Evolutionary conservation across 805 yeast genomes (phyloP).

Genomic region (Cyberlindnera veronae): DNA sequence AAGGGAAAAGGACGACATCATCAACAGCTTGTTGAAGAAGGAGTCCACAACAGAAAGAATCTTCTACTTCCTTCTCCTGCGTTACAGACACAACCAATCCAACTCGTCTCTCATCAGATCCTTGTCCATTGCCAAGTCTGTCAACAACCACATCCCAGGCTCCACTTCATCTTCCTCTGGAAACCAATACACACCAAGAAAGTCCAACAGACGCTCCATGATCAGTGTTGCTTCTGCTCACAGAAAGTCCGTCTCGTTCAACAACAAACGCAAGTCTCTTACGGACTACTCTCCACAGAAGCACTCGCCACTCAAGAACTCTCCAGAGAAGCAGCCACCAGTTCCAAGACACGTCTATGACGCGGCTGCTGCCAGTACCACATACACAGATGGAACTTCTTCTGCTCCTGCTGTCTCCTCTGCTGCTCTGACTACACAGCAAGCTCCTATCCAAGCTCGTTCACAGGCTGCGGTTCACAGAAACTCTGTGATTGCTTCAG

Average conservation of each 20-base stretch:
- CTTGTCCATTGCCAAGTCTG: slow-evolving; percentile 29
- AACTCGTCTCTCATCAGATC: slow-evolving; percentile 29
- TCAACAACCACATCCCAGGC: slow-evolving; percentile 15
- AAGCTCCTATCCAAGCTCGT: slow-evolving; percentile 3
- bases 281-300: slow-evolving; percentile 22
- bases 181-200: slow-evolving; percentile 27
- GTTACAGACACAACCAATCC: slow-evolving; percentile 69
- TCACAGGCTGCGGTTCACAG: slow-evolving; percentile 10
- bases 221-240: slow-evolving; percentile 47
- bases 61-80: slow-evolving; percentile 70
- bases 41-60: slow-evolving; percentile 72
- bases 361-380: slow-evolving; percentile 8
- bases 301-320: too few species aligned
- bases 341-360: slow-evolving; percentile 24
- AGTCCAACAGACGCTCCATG: slow-evolving; percentile 38
- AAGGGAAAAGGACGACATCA: slow-evolving; percentile 53
- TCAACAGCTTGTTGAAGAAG: slow-evolving; percentile 49
- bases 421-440: slow-evolving; percentile 1
- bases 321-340: slow-evolving; percentile 20
- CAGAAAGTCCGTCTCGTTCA: slow-evolving; percentile 46
- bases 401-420: too few species aligned
- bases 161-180: slow-evolving; percentile 14
- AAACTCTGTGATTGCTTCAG: slow-evolving; percentile 5
- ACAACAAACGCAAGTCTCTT: slow-evolving; percentile 25
- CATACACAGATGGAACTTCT: slow-evolving; percentile 2